Conservation (phyloP, 1,139 yeast species). For the Geotrichum australiense region DNA sequence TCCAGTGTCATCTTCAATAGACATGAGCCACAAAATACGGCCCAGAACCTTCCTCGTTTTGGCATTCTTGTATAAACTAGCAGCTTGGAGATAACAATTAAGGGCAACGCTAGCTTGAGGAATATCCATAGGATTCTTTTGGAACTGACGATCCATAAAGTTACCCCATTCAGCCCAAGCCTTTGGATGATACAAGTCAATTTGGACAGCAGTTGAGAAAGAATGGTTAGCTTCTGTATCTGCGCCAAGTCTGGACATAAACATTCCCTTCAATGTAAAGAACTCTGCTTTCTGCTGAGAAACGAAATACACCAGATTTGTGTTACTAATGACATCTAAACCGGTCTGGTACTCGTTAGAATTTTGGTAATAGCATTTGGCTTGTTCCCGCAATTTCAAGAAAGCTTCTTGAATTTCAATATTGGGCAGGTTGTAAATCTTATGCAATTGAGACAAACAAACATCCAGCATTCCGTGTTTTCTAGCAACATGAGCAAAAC, state of each 20-base stretch:
- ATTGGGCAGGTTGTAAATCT: constrained; percentile 92
- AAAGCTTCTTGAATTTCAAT: constrained; percentile 98
- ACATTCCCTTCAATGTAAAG: constrained; percentile 96
- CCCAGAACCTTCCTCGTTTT: constrained; percentile 85
- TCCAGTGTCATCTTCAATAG: constrained; percentile 81
- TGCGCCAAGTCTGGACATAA: constrained; percentile 80
- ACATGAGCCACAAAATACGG: constrained; percentile 86
- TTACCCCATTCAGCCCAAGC: constrained; percentile 99
- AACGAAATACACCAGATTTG: constrained; percentile 91
- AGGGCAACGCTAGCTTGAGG: constrained; percentile 89
- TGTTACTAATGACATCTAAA: constrained; percentile 90
- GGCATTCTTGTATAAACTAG: constrained; percentile 88
- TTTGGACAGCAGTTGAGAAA: constrained; percentile 94
- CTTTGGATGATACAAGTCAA: constrained; percentile 86
- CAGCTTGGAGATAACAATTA: constrained; percentile 94
- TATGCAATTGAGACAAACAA: constrained; percentile 84
- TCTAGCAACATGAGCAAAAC: constrained; percentile 97
- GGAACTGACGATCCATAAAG: constrained; percentile 82
- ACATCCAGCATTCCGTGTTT: constrained; percentile 97
- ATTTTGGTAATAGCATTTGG: constrained; percentile 93
- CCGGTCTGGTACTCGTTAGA: constrained; percentile 86
- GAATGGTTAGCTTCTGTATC: constrained; percentile 96
- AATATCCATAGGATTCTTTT: constrained; percentile 77
- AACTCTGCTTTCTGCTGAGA: constrained; percentile 98
- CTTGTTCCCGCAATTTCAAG: constrained; percentile 90